phyloP scores from a whole-genome alignment of 176 grass and related monocot genomes.

The Poa pratensis region DNA sequence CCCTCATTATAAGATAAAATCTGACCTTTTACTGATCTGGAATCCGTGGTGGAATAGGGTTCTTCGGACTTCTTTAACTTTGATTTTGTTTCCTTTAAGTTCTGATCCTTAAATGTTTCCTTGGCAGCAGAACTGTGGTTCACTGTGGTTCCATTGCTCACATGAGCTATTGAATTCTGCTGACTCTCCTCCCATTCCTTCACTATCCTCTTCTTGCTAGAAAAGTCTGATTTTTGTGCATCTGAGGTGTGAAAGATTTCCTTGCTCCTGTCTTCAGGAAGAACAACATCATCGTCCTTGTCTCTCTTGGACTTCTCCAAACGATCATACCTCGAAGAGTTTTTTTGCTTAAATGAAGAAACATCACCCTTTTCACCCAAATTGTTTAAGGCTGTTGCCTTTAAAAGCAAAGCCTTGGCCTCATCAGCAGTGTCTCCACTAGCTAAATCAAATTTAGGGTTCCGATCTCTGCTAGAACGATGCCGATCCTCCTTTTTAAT shows the following conservation, averaged over 20 bases:
- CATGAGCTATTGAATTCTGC: slow-evolving; percentile 49
- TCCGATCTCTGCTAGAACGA: slow-evolving; percentile 54
- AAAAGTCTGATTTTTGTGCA: slow-evolving; percentile 56
- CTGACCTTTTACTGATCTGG: slow-evolving; percentile 46
- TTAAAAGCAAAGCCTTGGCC: slow-evolving; percentile 51
- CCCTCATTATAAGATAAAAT: slow-evolving; percentile 47
- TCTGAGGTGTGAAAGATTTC: slow-evolving; percentile 46
- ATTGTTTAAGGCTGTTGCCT: slow-evolving; percentile 43
- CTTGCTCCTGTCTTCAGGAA: slow-evolving; percentile 54
- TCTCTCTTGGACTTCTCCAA: slow-evolving; percentile 59
- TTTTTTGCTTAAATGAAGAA: slow-evolving; percentile 61
- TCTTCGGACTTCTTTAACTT: slow-evolving; percentile 54
- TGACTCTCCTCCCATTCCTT: slow-evolving; percentile 75
- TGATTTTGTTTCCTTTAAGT: slow-evolving; percentile 53
- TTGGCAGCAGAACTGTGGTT: slow-evolving; percentile 44
- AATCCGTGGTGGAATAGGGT: slow-evolving; percentile 28
- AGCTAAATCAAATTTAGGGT: slow-evolving; percentile 37
- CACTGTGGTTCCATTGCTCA: slow-evolving; percentile 37
- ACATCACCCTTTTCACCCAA: slow-evolving; percentile 53
- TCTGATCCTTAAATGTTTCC: slow-evolving; percentile 48
- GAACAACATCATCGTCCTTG: slow-evolving; percentile 41
- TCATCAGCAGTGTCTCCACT: slow-evolving; percentile 52
- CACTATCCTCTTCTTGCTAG: slow-evolving; percentile 72
- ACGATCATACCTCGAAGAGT: slow-evolving; percentile 45
- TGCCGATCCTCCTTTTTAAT: slow-evolving; percentile 65